Evolutionary conservation across 805 yeast genomes (phyloP), one percentile per base, ranked within the genome.

Genomic region (Hanseniaspora clermontiae): DNA sequence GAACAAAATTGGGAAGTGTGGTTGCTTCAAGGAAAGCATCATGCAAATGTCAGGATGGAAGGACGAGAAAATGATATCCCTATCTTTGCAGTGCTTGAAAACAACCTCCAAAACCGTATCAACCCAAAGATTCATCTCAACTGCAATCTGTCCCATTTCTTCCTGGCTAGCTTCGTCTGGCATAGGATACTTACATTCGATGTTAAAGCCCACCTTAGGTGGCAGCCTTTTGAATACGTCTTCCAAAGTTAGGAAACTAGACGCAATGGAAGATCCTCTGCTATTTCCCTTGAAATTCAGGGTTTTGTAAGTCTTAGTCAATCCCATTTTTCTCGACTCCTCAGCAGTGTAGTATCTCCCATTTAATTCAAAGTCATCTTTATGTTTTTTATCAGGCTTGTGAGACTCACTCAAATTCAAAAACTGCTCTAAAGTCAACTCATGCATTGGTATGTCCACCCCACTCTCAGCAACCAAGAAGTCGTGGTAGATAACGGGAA

Each of bases 181-280:
- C 93, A 91, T 86, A 1, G 97, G 97, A 66, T 89, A 91, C 66
- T 91, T 89, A 70, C 93, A 82, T 68, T 91, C 97, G 59, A 91
- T 87, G 65, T 91, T 91, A 72, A 93, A 90, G 0, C 97, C 97
- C 15, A 90, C 95, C 58, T 77, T 78, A 57, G 76, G 74, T 1
- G 97, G 97, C 29, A 91, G 71, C 61, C 86, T 86, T 64, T 77
- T 77, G 72, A 91, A 88, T 49, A 90, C 76, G 61, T 90, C 96
- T 63, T 79, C 83, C 61, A 91, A 74, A 0, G 97, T 89, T 9
- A 91, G 95, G 68, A 91, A 91, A 36, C 87, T 83, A 0, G 96
- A 87, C 8, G 96, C 96, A 66, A 91, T 87, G 1, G 93, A 83
- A 47, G 82, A 74, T 0, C 97, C 97, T 57, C 97, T 77, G 1